phyloP scores from a whole-genome alignment of 768 basidiomycete genomes.

The Collybiopsis luxurians region DNA sequence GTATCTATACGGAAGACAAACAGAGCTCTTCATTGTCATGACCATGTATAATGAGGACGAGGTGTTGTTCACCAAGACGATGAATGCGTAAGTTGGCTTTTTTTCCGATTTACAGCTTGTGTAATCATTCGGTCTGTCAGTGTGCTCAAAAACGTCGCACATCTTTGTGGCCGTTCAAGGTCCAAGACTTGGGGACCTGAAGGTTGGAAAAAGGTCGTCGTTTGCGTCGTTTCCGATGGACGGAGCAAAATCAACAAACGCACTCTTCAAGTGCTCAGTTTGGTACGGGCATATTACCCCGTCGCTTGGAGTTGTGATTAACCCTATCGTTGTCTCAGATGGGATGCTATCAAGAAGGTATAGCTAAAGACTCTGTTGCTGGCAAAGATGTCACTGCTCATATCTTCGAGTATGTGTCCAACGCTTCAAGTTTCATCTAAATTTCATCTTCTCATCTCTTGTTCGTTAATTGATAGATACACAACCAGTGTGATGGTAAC shows the following conservation, averaged over 20 bases:
- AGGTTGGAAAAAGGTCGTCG: slow-evolving; percentile 89
- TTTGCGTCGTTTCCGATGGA: slow-evolving; percentile 85
- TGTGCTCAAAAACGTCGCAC: slow-evolving; percentile 84
- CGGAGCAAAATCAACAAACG: slow-evolving; percentile 86
- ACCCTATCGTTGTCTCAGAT: slow-evolving; percentile 42
- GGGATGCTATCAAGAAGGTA: slow-evolving; percentile 87
- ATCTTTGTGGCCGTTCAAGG: slow-evolving; percentile 64
- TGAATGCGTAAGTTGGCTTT: slow-evolving; percentile 66
- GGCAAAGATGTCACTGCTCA: slow-evolving; percentile 93
- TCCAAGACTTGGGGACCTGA: slow-evolving; percentile 86
- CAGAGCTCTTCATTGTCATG: slow-evolving; percentile 94
- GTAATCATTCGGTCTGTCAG: slow-evolving; percentile 32
- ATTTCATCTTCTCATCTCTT: slow-evolving; percentile 3
- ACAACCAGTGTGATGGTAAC: slow-evolving; percentile 79
- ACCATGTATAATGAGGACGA: slow-evolving; percentile 97
- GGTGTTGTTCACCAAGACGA: slow-evolving; percentile 71
- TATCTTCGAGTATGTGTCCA: slow-evolving; percentile 73
- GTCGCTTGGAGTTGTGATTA: slow-evolving; percentile 5
- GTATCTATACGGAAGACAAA: slow-evolving; percentile 75
- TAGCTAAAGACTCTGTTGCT: slow-evolving; percentile 83
- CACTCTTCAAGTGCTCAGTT: slow-evolving; percentile 83
- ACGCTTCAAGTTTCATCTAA: neutral
- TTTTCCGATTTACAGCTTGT: slow-evolving; percentile 1
- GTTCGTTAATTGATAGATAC: too few species aligned
- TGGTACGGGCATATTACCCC: slow-evolving; percentile 42